Base-by-base conservation (phyloP, 129 eudicot species). In the Artemisia argyi region DNA sequence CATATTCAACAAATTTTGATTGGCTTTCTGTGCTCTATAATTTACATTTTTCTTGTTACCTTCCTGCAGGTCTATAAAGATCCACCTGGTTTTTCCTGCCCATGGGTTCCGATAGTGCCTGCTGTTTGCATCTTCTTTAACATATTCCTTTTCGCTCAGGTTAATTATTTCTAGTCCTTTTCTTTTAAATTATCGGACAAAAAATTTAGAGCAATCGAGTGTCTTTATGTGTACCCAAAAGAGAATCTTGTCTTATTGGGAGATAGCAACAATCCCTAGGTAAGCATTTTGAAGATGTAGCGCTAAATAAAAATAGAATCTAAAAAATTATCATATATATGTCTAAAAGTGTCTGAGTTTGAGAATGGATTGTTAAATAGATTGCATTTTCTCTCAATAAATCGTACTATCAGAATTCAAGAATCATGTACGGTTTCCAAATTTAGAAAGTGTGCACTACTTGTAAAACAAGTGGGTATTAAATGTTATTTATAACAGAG, bases 61-160 rank as follows among this genome's bases (percentile, higher is more conserved):
- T 54, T 63, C 68, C 44, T 65, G 79, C 84, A 94, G 97, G 88
- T 69, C 35, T 94, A 87, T 75, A 61, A 80, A 32, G 74, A 63
- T 68, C 84, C 96, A 69, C 85, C 89, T 17, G 97, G 97, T 67
- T 94, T 94, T 74, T 88, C 97, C 53, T 94, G 98, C 83, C 98
- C 98, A 44, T 87, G 96, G 83, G 93, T 94, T 81, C 98, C 98
- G 59, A 71, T 81, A 74, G 75, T 94, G 66, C 98, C 98, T 46
- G 85, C 96, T 26, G 53, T 86, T 70, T 84, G 97, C 82, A 94
- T 94, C 76, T 90, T 87, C 79, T 72, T 90, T 67, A 94, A 94
- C 75, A 90, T 94, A 22, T 94, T 94, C 85, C 83, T 94, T 52
- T 87, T 90, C 26, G 97, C 98, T 75, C 98, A 90, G 98, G 98